These are phyloP conservation scores for Starmerella cellae DNA, from an alignment of 805 yeast species.

Conservation along the genomic window DNA sequence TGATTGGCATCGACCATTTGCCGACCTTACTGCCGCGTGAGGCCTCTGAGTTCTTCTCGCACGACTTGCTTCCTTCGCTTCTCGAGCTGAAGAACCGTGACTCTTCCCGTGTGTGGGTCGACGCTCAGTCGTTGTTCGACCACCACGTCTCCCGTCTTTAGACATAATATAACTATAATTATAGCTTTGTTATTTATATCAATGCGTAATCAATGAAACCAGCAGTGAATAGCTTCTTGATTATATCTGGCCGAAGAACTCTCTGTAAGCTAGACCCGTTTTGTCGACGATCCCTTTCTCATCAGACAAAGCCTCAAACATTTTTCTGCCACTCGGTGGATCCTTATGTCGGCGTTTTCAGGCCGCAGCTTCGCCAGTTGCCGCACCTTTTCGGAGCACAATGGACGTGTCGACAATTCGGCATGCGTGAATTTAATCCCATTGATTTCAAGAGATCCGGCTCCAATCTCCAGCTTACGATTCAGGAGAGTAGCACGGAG, in stretches of 20 bases:
- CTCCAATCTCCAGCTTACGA: background rate
- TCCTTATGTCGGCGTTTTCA: too few species aligned
- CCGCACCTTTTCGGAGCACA: background rate
- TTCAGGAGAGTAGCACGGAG: background rate
- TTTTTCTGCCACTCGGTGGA: too few species aligned
- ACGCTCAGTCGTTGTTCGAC: constrained; percentile 71
- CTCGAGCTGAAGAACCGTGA: constrained; percentile 71
- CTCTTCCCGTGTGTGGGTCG: constrained; percentile 79
- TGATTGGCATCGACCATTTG: constrained; percentile 88
- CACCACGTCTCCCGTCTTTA: constrained; percentile 75
- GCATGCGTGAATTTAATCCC: background rate
- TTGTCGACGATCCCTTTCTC: too few species aligned
- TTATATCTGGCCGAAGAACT: too few species aligned
- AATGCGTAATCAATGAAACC: too few species aligned
- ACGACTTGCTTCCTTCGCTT: constrained; percentile 79
- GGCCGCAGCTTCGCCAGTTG: too few species aligned
- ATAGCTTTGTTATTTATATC: too few species aligned
- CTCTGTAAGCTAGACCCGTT: too few species aligned
- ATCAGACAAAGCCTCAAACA: background rate
- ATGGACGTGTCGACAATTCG: background rate
- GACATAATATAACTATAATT: too few species aligned
- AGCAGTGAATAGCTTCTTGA: too few species aligned
- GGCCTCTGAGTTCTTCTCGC: constrained; percentile 81
- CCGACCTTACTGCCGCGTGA: constrained; percentile 95
- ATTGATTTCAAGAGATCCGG: background rate